Base-by-base conservation (phyloP, 371 early-diverging fungal species). In the Mycotypha africana region DNA sequence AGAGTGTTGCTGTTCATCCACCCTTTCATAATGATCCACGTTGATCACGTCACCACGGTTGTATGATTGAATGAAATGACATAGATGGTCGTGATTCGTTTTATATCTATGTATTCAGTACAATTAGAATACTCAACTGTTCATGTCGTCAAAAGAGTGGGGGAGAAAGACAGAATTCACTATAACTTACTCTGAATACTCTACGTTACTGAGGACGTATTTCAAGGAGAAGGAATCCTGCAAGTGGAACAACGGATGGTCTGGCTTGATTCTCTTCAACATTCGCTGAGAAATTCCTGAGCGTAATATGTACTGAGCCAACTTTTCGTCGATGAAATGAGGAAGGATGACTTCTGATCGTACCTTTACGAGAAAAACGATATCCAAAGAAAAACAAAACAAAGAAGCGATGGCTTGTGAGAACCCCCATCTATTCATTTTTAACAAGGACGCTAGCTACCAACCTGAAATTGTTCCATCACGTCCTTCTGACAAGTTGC, bases 211-310 rank as follows among this genome's bases (percentile, higher is more conserved):
- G 11, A 53, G 8, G 35, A 19, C 7, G 16, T 15, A 46, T 4
- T 20, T 46, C 12, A 56, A 33, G 0, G 38, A 12, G 8, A 46
- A 10, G 1, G 31, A 20, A 4, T 39, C 28, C 1, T 38, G 11
- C 21, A 55, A 10, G 21, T 34, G 9, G 31, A 61, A 59, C 15
- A 70, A 34, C 12, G 66, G 60, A 53, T 65, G 66, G 9, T 60
- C 44, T 19, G 66, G 64, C 20, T 44, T 53, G 23, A 40, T 49
- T 28, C 42, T 34, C 25, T 45, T 49, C 25, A 70, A 38, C 10
- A 70, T 38, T 24, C 51, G 58, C 8, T 60, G 35, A 4, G 66
- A 57, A 9, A 57, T 57, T 2, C 66, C 66, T 7, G 70, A 56
- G 16, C 64, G 51, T 20, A 65, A 45, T 41, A 70, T 58, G 15